Percentiles rank a stretch among this genome's conserved stretches.
Evolutionary conservation across 495 filamentous ascomycete genomes (phyloP).

Genomic region (Pyrenula massariospora): DNA sequence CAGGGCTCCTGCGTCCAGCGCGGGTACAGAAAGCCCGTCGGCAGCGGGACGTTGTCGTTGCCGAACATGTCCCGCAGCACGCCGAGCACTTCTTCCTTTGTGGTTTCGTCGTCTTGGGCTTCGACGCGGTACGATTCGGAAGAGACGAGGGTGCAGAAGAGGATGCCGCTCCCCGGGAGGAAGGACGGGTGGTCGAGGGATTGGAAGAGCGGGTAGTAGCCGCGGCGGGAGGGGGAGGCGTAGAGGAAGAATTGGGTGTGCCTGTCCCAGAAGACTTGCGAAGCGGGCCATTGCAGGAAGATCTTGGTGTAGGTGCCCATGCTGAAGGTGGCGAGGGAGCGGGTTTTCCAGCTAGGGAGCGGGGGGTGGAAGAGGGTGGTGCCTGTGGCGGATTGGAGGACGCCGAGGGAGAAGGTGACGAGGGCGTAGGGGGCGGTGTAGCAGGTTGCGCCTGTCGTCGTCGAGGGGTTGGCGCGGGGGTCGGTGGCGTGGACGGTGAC

Average conservation of each 20-base stretch:
- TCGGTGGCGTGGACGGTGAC: conserved; percentile 46
- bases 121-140: conserved; percentile 53
- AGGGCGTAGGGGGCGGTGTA: conserved; percentile 48
- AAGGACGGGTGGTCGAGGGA: conserved; percentile 49
- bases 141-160: conserved; percentile 59
- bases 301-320: conserved; percentile 76
- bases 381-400: conserved; percentile 47
- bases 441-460: conserved; percentile 28
- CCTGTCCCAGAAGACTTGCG: conserved; percentile 57
- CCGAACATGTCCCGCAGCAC: conserved; percentile 60
- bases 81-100: conserved; percentile 45
- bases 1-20: conserved; percentile 57
- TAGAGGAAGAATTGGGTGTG: conserved; percentile 62
- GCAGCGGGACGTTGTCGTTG: conserved; percentile 46
- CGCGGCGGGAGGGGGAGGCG: conserved; percentile 47
- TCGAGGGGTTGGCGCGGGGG: not conserved
- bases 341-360: conserved; percentile 56
- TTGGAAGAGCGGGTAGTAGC: conserved; percentile 64
- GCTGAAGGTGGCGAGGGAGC: conserved; percentile 51
- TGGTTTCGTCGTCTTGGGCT: conserved; percentile 47
- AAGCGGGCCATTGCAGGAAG: conserved; percentile 56
- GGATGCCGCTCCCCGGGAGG: conserved; percentile 49
- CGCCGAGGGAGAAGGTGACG: conserved; percentile 54
- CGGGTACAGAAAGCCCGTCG: conserved; percentile 57
- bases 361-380: conserved; percentile 36